Percentiles rank a stretch among this genome's conserved stretches.
Conservation (phyloP, 768 basidiomycete species). For the Heimioporus sp. region DNA sequence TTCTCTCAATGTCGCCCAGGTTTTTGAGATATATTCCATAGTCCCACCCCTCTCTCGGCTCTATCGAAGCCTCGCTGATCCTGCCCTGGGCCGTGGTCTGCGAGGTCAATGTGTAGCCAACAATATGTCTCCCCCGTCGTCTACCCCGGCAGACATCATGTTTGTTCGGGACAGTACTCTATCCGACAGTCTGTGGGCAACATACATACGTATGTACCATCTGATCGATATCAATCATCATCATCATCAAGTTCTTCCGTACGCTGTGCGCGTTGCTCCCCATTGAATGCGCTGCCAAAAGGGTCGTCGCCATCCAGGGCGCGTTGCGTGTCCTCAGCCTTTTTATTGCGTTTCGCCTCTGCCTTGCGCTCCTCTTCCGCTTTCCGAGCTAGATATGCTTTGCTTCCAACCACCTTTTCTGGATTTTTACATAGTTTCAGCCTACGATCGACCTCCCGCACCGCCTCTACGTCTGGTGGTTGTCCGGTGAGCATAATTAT, state of each 20-base stretch:
- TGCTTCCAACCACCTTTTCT: constrained; percentile 90
- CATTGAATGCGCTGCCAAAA: constrained; percentile 58
- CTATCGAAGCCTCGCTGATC: constrained; percentile 55
- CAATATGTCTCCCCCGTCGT: constrained; percentile 28
- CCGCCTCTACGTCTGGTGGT: constrained; percentile 75
- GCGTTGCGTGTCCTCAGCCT: constrained; percentile 48
- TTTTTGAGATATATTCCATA: constrained; percentile 20
- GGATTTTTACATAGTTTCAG: constrained; percentile 92
- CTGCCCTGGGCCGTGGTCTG: constrained; percentile 41
- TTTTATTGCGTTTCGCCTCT: constrained; percentile 65
- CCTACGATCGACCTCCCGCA: constrained; percentile 86
- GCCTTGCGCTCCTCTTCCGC: constrained; percentile 70
- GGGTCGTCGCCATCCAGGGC: constrained; percentile 59
- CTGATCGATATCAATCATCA: not conserved
- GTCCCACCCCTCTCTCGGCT: constrained; percentile 33
- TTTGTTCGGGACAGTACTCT: constrained; percentile 20
- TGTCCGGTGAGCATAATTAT: constrained; percentile 55
- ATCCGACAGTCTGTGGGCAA: constrained; percentile 14
- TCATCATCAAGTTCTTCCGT: constrained; percentile 38
- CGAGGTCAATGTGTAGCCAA: constrained; percentile 68
- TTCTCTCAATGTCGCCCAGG: constrained; percentile 11
- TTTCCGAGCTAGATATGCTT: constrained; percentile 70
- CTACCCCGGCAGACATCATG: constrained; percentile 21
- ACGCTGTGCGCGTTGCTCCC: constrained; percentile 26
- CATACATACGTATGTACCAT: constrained; percentile 11